Conservation (phyloP, 352 stramenopile genomes). For the Detonula confervacea region DNA sequence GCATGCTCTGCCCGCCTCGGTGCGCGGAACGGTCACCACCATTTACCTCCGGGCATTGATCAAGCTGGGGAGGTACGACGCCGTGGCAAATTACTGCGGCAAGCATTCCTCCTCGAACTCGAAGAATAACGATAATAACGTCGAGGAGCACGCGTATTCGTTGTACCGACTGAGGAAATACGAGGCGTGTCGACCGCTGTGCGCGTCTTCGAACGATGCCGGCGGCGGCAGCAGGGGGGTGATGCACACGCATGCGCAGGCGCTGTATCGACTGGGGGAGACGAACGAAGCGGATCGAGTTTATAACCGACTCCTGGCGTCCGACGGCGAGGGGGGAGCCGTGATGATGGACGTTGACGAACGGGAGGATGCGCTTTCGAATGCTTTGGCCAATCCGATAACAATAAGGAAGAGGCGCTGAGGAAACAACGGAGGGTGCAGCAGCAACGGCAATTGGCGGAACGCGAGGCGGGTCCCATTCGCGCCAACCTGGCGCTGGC, state of each 20-base stretch:
- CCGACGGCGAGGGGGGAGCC: constrained; percentile 16
- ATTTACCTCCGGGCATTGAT: constrained; percentile 52
- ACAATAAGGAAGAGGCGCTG: constrained; percentile 11
- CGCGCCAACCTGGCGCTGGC: constrained; percentile 49
- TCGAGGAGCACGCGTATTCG: constrained; percentile 48
- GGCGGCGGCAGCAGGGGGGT: constrained; percentile 19
- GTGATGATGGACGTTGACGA: constrained; percentile 41
- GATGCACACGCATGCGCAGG: constrained; percentile 54
- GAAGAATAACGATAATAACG: constrained; percentile 12
- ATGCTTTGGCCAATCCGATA: constrained; percentile 53
- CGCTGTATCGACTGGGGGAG: constrained; percentile 65
- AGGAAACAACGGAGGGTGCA: background rate
- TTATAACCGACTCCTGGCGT: constrained; percentile 41
- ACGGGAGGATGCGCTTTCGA: constrained; percentile 64
- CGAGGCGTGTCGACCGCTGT: constrained; percentile 46
- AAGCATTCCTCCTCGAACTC: no score
- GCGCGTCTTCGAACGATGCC: background rate
- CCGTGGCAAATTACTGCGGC: constrained; percentile 28
- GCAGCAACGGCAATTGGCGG: constrained; percentile 25
- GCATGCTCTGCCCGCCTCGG: constrained; percentile 3
- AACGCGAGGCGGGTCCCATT: constrained; percentile 53
- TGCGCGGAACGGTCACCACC: constrained; percentile 28
- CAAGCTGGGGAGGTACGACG: constrained; percentile 27
- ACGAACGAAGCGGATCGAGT: constrained; percentile 45
- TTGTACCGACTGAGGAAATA: constrained; percentile 57